Evolutionary conservation across 352 stramenopile species (phyloP), one percentile per base, ranked within the genome.

Genomic region (Phytophthora megakarya): DNA sequence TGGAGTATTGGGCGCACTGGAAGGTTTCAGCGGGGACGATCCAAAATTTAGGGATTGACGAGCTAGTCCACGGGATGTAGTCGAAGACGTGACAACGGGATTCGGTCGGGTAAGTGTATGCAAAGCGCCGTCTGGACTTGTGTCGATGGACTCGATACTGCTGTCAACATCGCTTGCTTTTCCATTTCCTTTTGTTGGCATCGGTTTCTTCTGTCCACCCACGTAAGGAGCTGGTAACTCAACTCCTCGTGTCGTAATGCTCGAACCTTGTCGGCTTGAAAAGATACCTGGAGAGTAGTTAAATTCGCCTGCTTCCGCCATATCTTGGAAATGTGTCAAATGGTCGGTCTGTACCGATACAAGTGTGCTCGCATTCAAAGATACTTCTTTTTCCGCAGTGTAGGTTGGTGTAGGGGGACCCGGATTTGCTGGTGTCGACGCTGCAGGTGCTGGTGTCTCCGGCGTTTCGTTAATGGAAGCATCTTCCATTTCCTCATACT

Each of bases 221-320:
- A 43, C 44, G 16, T 47, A 19, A 19, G 26, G 25, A n/a, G 40
- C 28, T 26, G 42, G 48, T 2, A 61, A 48, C 22, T 71, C 48
- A 45, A 54, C 52, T 18, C 65, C 69, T 54, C 54, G 70, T 12
- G 58, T 68, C 16, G 61, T 73, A 11, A 72, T 57, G 40, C 63
- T 67, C 16, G 72, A 75, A 8, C 73, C 77, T 56, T 81, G 81
- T 16, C 70, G 80, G 28, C 76, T 80, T 13, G 84, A 93, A 53
- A 78, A 91, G 42, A 91, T 89, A 12, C 82, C 84, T 16, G 84
- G 84, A 19, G 73, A 81, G 53, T 93, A 93, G 32, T 73, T 56
- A 39, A 76, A 70, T 19, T 55, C 51, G 5, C 53, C 57, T 45
- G 55, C 28, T 22, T 64, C 58, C 3, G 55, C 32, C 33, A 72